phyloP scores from a whole-genome alignment of 169 alveolate species.

The Toxoplasma gondii region DNA sequence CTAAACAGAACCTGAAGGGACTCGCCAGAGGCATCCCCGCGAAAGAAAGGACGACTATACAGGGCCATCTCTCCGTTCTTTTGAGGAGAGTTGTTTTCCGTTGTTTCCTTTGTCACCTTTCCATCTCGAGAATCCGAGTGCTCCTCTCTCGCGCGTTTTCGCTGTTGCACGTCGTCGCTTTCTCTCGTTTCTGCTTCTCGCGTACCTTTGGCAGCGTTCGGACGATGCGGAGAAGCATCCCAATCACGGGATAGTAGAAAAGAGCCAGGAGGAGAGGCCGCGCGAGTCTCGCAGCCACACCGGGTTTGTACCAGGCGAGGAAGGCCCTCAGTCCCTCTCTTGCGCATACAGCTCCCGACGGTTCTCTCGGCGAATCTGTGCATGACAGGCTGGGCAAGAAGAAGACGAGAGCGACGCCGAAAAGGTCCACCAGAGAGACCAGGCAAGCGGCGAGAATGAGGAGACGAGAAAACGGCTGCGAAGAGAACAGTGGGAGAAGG shows the following conservation, averaged over 20 bases:
- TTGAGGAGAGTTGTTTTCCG: too few species aligned
- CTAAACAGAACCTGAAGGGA: too few species aligned
- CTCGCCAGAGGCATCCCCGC: too few species aligned
- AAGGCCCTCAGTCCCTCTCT: neutral
- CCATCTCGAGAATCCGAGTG: too few species aligned
- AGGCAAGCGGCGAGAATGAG: neutral
- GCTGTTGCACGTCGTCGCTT: too few species aligned
- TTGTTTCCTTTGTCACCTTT: neutral
- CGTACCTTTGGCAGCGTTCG: constrained; percentile 50
- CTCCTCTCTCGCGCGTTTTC: too few species aligned
- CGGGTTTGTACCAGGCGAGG: neutral
- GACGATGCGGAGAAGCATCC: constrained; percentile 40
- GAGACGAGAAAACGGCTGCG: neutral
- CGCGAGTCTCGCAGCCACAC: constrained; percentile 7
- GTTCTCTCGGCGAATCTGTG: neutral
- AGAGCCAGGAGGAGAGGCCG: constrained; percentile 39
- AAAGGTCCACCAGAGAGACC: neutral
- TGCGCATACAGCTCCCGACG: neutral
- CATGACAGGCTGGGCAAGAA: neutral
- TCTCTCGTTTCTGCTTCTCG: neutral
- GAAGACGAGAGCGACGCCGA: neutral
- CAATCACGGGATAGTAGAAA: constrained; percentile 2
- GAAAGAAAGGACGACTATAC: too few species aligned
- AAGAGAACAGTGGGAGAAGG: neutral
- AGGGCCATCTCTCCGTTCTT: too few species aligned